Evolutionary conservation across 1,284 basidiomycete genomes (phyloP), one percentile per base, ranked within the genome.

Genomic region (Ceratobasidium sp.): DNA sequence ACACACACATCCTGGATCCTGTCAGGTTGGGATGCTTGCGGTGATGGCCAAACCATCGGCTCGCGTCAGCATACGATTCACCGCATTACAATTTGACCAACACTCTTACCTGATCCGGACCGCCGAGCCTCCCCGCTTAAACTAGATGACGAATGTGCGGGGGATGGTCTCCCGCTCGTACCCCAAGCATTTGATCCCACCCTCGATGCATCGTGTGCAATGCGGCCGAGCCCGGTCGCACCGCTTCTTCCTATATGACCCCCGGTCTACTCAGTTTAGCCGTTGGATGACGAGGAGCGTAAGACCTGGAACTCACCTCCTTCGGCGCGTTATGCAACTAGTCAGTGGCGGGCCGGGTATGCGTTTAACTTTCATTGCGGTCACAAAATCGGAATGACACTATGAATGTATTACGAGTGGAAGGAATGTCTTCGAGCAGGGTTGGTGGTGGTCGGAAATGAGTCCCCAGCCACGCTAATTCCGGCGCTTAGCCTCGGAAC

Each of bases 251-350:
- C 67, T 69, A 23, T 69, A 8, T 4, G 50, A 30, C 3, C 27
- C n/a, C 8, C 35, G 1, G 46, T 52, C 50, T 35, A 33, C 10
- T 67, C 30, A 54, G 50, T 67, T 67, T 16, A 50, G 46, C 30
- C 30, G 46, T n/a, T 50, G 46, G 5, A 27, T 12, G 18, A 20
- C 10, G n/a, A 30, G 16, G 27, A 35, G n/a, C 44, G 30, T 23
- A 12, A 33, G 27, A 48, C n/a, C 23, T 16, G 5, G 33, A 8
- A 20, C 67, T 38, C 33, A 69, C 67, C 67, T 52, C 35, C 48
- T 50, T 8, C 20, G 50, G 35, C 67, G 55, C 14, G 67, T 69
- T 35, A 55, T 20, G n/a, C 67, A 69, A 18, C 67, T 69, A 3
- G 50, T 52, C n/a, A 50, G 67, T 20, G 20, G 30, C 18, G 67